phyloP scores from a whole-genome alignment of 495 filamentous ascomycete genomes.

The Penicillium cataractarum region DNA sequence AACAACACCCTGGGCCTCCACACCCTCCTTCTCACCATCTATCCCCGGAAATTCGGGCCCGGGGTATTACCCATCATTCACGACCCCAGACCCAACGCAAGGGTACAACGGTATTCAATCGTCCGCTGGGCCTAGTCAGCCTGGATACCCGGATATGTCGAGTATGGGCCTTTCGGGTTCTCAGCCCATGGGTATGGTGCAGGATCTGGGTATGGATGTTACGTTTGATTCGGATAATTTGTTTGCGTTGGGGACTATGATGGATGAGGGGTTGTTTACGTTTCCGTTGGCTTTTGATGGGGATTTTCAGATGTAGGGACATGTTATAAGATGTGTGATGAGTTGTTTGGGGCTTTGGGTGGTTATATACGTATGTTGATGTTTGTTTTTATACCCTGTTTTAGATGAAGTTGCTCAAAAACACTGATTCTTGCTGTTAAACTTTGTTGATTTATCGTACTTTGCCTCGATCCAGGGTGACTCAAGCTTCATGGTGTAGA shows the following conservation, averaged over 20 bases:
- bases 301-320: conserved; percentile 22
- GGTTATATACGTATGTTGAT: neutral
- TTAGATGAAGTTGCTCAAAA: neutral
- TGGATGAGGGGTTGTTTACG: conserved; percentile 43
- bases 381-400: neutral
- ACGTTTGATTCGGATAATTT: conserved; percentile 35
- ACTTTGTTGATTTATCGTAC: too few relatives aligned
- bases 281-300: conserved; percentile 38
- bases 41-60: conserved; percentile 14
- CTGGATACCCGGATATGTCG: conserved; percentile 21
- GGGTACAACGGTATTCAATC: conserved; percentile 10
- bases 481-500: too few relatives aligned
- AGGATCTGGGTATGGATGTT: conserved; percentile 35
- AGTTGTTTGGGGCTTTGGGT: neutral
- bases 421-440: too few relatives aligned
- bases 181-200: conserved; percentile 29
- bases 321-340: neutral
- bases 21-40: conserved; percentile 13
- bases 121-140: neutral
- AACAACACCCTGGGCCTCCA: conserved; percentile 13
- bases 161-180: conserved; percentile 15
- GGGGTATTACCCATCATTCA: conserved; percentile 22
- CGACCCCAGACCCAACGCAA: conserved; percentile 11
- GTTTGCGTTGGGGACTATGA: conserved; percentile 39
- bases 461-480: too few relatives aligned